These are phyloP conservation scores for Sordariomycetes sp. DNA, from an alignment of 2,329 filamentous ascomycete species.

Conservation along the genomic window DNA sequence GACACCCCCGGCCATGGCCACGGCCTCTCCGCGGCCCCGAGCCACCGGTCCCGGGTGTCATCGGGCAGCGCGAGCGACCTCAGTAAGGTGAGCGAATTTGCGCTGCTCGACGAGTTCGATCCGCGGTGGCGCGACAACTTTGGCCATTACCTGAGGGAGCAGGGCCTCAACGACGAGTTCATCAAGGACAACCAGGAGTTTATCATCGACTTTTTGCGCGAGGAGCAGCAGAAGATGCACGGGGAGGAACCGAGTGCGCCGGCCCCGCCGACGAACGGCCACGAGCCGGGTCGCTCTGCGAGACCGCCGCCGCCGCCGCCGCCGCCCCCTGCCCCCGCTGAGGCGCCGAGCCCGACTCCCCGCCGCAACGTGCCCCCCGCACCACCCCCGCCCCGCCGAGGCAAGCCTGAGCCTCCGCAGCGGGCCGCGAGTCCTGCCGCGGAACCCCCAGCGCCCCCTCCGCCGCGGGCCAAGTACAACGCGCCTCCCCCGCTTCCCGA, in stretches of 20 bases:
- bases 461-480: conserved; percentile 56
- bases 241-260: conserved; percentile 9
- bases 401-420: conserved; percentile 29
- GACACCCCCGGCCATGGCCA: conserved; percentile 35
- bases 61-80: conserved; percentile 30
- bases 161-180: conserved; percentile 52
- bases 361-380: conserved; percentile 21
- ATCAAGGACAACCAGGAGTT: conserved; percentile 58
- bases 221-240: conserved; percentile 34
- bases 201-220: conserved; percentile 49
- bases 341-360: conserved; percentile 17
- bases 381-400: conserved; percentile 46
- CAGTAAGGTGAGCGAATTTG: conserved; percentile 36
- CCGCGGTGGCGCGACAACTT: conserved; percentile 52
- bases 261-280: conserved; percentile 7
- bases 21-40: conserved; percentile 15
- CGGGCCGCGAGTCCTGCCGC: conserved; percentile 20
- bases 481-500: conserved; percentile 82
- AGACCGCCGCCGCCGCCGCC: conserved; percentile 9
- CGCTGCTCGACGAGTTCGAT: conserved; percentile 50
- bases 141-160: conserved; percentile 47
- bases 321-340: conserved; percentile 14
- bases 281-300: conserved; percentile 1
- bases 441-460: conserved; percentile 39
- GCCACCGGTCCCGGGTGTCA: conserved; percentile 23